Conservation (phyloP, 768 basidiomycete genomes). For the Rhodotorula diobovata region DNA sequence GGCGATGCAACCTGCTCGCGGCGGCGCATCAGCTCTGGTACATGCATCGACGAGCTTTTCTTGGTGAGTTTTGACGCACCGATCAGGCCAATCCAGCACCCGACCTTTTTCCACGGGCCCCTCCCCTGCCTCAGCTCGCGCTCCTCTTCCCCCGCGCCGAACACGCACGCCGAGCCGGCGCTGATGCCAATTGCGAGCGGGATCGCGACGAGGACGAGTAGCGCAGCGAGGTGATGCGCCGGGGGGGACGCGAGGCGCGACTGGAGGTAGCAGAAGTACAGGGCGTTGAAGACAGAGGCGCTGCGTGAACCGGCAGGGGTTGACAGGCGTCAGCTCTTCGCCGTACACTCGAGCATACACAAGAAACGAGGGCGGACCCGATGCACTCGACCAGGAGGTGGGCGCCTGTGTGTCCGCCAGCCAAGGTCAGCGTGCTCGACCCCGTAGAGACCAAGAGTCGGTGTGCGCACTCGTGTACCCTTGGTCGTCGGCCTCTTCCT, state of each 20-base stretch:
- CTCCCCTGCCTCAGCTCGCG: background rate
- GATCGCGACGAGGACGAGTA: background rate
- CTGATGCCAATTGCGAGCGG: background rate
- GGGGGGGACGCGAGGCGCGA: background rate
- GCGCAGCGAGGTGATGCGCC: background rate
- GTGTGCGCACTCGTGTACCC: background rate
- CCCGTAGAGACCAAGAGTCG: too few species aligned
- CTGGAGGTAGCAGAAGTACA: constrained; percentile 4
- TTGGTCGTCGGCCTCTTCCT: background rate
- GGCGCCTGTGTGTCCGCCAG: background rate
- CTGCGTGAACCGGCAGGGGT: rapidly evolving
- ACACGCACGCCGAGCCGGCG: background rate
- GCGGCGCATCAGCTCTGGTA: too few species aligned
- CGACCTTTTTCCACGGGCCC: background rate
- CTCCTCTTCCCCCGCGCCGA: background rate
- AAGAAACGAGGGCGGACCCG: background rate
- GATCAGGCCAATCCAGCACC: background rate
- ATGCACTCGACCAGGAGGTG: constrained; percentile 2
- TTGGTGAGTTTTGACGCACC: constrained; percentile 2
- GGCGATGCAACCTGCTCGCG: background rate
- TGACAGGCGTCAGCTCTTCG: background rate
- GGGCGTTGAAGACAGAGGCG: constrained; percentile 5
- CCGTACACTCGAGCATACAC: too few species aligned
- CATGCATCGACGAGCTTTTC: too few species aligned
- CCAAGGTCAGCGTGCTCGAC: background rate